Conservation (phyloP, 75 land plant genomes). For the Picea glauca region DNA sequence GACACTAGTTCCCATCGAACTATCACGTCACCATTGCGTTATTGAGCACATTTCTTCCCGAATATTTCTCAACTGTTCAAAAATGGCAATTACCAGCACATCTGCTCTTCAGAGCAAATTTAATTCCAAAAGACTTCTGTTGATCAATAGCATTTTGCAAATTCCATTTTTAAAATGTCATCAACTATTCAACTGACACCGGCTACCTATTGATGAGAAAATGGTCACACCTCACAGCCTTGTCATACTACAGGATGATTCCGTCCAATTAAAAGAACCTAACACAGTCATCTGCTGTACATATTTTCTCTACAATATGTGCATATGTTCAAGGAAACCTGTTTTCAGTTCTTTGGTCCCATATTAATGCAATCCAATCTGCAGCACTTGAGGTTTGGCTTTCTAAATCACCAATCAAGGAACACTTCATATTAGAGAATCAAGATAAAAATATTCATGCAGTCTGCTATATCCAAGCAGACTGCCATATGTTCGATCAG, state of each 20-base stretch:
- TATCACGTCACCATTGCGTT: no score
- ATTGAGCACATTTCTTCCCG: no score
- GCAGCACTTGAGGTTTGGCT: neutral
- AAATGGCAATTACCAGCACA: no score
- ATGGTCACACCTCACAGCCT: neutral
- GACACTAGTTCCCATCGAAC: no score
- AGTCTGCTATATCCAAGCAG: conserved; percentile 63
- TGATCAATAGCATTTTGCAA: neutral
- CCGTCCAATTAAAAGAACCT: neutral
- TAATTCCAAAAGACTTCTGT: neutral
- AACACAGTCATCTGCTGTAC: neutral
- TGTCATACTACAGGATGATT: neutral
- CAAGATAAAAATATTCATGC: conserved; percentile 52
- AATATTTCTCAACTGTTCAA: no score
- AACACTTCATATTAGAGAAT: conserved; percentile 26
- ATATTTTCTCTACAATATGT: conserved; percentile 6
- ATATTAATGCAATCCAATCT: neutral
- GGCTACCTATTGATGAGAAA: neutral
- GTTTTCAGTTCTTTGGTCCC: neutral
- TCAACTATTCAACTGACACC: neutral
- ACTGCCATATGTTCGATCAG: conserved; percentile 90
- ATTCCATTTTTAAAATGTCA: neutral
- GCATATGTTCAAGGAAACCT: neutral
- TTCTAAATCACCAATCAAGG: neutral
- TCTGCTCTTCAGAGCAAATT: neutral